Evolutionary conservation across 768 basidiomycete species (phyloP).

Genomic region (Crassisporium funariophilum): DNA sequence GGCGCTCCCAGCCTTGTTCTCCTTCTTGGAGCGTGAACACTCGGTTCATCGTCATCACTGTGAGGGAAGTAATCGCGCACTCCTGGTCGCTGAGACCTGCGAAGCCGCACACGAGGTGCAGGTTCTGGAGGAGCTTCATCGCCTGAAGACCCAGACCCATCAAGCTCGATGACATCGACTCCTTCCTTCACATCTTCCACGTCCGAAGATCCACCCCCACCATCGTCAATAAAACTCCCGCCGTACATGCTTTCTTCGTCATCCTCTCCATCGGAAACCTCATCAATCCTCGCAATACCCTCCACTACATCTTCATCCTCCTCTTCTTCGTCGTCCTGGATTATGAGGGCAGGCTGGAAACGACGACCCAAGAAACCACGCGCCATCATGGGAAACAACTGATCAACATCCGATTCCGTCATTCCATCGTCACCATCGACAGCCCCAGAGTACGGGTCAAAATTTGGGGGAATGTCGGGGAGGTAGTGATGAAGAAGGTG

Average conservation of each 20-base stretch:
- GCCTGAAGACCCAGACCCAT: no score
- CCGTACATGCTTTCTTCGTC: constrained; percentile 16
- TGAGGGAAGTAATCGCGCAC: no score
- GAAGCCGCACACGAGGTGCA: no score
- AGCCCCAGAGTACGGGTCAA: not conserved
- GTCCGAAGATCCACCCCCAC: constrained; percentile 6
- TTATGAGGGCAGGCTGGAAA: no score
- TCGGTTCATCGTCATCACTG: no score
- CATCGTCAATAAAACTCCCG: constrained; percentile 21
- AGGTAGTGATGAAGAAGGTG: not conserved
- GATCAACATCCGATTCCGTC: not conserved
- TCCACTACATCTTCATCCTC: constrained; percentile 4
- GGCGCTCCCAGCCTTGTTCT: no score
- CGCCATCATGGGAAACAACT: not conserved
- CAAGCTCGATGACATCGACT: constrained; percentile 1
- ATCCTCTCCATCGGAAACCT: constrained; percentile 14
- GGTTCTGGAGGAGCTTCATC: no score
- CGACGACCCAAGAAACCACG: not conserved
- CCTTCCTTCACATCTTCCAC: constrained; percentile 3
- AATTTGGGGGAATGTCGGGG: not conserved
- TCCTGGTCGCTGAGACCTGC: no score
- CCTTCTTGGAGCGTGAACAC: no score
- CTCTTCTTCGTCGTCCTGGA: constrained; percentile 3
- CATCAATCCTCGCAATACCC: constrained; percentile 8
- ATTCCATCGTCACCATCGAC: not conserved